phyloP scores from a whole-genome alignment of 768 basidiomycete species.

The Hysterangium stoloniferum region DNA sequence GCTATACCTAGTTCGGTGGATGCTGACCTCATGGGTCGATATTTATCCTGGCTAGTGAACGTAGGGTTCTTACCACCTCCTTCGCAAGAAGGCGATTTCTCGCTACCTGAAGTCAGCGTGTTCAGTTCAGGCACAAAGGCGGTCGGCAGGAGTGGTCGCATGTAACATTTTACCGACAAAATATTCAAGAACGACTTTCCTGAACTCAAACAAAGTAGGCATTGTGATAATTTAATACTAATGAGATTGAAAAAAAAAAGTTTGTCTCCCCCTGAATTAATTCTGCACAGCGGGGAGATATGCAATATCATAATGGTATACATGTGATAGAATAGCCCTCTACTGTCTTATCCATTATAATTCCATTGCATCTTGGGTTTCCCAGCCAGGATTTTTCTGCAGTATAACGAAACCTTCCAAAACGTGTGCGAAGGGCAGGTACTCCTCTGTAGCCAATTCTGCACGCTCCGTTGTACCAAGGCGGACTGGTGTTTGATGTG shows the following conservation, averaged over 20 bases:
- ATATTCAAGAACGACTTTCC: no score
- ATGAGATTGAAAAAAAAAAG: no score
- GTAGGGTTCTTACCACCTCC: conserved; percentile 74
- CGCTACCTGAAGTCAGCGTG: conserved; percentile 5
- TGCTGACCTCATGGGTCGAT: conserved; percentile 71
- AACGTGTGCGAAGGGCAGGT: conserved; percentile 80
- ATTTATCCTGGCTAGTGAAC: conserved; percentile 86
- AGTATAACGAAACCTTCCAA: conserved; percentile 90
- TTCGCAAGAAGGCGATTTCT: background rate
- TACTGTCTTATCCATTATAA: no score
- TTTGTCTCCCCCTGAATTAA: no score
- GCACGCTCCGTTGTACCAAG: conserved; percentile 91
- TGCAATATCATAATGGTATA: no score
- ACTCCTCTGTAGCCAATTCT: conserved; percentile 96
- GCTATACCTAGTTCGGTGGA: conserved; percentile 52
- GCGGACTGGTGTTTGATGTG: conserved; percentile 93
- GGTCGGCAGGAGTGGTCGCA: conserved; percentile 3
- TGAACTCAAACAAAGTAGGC: no score
- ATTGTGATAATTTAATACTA: no score
- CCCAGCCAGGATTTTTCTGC: conserved; percentile 87
- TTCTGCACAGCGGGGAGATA: no score
- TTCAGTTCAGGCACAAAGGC: conserved; percentile 3
- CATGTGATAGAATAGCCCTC: no score
- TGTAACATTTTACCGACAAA: background rate
- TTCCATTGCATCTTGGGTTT: conserved; percentile 82